Conservation (phyloP, 2,329 filamentous ascomycete genomes). For the Ophiostoma fasciatum region DNA sequence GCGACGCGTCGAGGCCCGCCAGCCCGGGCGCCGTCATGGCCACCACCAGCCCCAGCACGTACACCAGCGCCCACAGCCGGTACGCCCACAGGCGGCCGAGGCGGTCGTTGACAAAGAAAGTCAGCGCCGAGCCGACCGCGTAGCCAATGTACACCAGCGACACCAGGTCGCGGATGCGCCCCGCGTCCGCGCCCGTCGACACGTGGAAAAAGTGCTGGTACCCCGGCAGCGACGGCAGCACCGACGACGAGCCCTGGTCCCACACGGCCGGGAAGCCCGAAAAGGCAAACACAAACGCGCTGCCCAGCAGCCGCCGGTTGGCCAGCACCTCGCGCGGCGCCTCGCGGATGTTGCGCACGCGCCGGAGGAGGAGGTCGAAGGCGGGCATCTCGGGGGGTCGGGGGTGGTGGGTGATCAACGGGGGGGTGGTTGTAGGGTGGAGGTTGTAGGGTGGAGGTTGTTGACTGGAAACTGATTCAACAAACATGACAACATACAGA, state of each 20-base stretch:
- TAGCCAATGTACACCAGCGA: constrained; percentile 8
- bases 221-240: constrained; percentile 8
- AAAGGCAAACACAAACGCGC: neutral
- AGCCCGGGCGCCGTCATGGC: constrained; percentile 16
- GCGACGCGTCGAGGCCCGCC: constrained; percentile 21
- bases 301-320: neutral
- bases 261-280: constrained; percentile 1
- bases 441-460: too few species aligned
- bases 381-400: too few species aligned
- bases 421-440: too few species aligned
- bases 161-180: constrained; percentile 7
- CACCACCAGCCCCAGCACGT: constrained; percentile 28
- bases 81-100: constrained; percentile 26
- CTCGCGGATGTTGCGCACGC: neutral
- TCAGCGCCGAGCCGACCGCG: constrained; percentile 2
- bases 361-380: too few species aligned
- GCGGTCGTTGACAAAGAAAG: constrained; percentile 20
- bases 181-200: constrained; percentile 9
- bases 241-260: constrained; percentile 10
- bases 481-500: too few species aligned
- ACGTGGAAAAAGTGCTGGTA: constrained; percentile 8
- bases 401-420: too few species aligned
- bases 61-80: constrained; percentile 24
- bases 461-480: too few species aligned
- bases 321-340: neutral